These are phyloP conservation scores for Epichloe bromicola DNA, from an alignment of 2,329 filamentous ascomycete genomes.

Conservation along the genomic window DNA sequence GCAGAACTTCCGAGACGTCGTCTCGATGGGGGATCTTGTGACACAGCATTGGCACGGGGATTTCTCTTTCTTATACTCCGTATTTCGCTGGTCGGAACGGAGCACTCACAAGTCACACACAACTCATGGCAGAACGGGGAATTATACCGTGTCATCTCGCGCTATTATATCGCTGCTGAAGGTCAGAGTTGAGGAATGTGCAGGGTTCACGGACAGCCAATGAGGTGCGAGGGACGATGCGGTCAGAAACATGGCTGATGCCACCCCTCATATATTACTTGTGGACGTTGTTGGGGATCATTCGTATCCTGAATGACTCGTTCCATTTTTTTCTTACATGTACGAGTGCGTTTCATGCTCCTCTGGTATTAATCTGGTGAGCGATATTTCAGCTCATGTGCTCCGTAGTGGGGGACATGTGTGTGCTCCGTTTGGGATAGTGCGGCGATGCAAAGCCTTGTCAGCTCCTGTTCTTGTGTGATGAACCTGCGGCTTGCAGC, in stretches of 20 bases:
- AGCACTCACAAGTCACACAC: too few relatives aligned
- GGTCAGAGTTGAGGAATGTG: neutral
- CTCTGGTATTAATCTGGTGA: neutral
- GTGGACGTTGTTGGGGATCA: too few relatives aligned
- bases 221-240: neutral
- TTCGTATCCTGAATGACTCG: too few relatives aligned
- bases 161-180: neutral
- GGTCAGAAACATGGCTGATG: constrained; percentile 3
- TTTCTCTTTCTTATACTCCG: neutral
- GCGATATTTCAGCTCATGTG: constrained; percentile 5
- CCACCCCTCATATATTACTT: neutral
- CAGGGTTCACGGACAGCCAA: neutral
- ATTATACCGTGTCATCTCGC: neutral
- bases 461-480: constrained; percentile 1
- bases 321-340: too few relatives aligned
- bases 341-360: neutral
- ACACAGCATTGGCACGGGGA: neutral
- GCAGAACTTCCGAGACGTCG: too few relatives aligned
- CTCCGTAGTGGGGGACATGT: neutral
- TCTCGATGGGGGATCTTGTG: neutral
- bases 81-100: too few relatives aligned
- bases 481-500: constrained; percentile 1
- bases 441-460: constrained; percentile 1
- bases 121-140: neutral
- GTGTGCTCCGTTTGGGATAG: constrained; percentile 1